Base-by-base conservation (phyloP, 164 flowering plant genomes). In the Piper betle region DNA sequence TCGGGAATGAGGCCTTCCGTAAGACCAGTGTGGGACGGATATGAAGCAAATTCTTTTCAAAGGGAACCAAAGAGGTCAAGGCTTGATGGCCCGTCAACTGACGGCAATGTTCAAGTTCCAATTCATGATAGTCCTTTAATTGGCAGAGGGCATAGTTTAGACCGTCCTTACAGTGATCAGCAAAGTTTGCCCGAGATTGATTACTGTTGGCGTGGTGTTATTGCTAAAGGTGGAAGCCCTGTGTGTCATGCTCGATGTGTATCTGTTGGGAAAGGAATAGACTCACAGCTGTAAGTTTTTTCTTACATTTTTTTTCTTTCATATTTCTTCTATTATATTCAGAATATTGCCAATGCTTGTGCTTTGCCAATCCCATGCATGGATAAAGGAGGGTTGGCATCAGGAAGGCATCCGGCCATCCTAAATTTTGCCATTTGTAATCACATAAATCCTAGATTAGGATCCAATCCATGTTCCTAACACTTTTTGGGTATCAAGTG, bases 191-290 rank as follows among this genome's bases (percentile, higher is more conserved):
- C 74, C 57, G 84, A 75, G 46, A 70, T 54, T 69, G 97, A 94
- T 72, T 73, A 39, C 71, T 75, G 82, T 55, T 94, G 99, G 99
- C 87, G 93, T 64, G 99, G 99, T 6, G 50, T 83, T 53, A 85
- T 94, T 78, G 91, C 97, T 16, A 94, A 94, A 73, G 99, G 99
- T 75, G 99, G 99, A 62, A 81, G 84, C 37, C 87, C 88, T 65
- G 96, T 94, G 63, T 94, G 99, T 71, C 82, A 72, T 65, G 99
- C 99, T 62, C 95, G 99, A 0, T 94, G 99, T 74, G 80, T 94
- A 48, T 88, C 97, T 43, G 46, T 91, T 2, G 96, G 89, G 13
- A 80, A 78, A 61, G 89, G 95, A 54, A 62, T 84, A 58, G 83
- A 66, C 25, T 65, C 69, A 66, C 85, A 81, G 62, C 85, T 94